These are phyloP conservation scores for Jacaranda copaia DNA, from an alignment of 257 asterid genomes.

Conservation along the genomic window DNA sequence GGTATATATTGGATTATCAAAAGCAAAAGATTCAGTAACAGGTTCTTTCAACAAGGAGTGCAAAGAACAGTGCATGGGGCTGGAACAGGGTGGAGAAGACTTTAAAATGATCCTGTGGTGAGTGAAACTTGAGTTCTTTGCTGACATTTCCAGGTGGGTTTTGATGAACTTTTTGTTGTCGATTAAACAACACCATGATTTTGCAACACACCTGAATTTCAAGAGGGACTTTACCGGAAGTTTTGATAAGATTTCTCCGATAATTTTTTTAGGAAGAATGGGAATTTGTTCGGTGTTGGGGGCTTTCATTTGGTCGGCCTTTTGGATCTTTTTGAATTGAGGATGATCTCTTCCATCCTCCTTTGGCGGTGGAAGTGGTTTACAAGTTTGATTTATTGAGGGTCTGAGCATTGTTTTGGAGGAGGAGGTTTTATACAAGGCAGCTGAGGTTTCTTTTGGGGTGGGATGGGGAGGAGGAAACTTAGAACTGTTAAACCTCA, in stretches of 20 bases:
- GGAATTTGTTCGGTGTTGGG: not conserved
- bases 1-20: not conserved
- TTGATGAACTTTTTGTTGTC: slow-evolving; percentile 34
- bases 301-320: not conserved
- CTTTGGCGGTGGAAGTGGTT: slow-evolving; percentile 18
- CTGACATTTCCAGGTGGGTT: slow-evolving; percentile 30
- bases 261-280: slow-evolving; percentile 35
- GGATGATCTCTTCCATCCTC: not conserved
- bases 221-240: slow-evolving; percentile 45
- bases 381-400: not conserved
- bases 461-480: no score
- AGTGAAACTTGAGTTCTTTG: not conserved
- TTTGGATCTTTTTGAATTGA: slow-evolving; percentile 8
- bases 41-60: slow-evolving; percentile 21
- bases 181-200: slow-evolving; percentile 41
- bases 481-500: no score
- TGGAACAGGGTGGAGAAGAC: not conserved
- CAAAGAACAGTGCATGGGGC: slow-evolving; percentile 17
- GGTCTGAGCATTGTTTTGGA: not conserved
- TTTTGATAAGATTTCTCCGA: slow-evolving; percentile 41
- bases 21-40: not conserved
- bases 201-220: slow-evolving; percentile 45
- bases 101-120: not conserved
- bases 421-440: not conserved
- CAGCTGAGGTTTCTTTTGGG: no score